phyloP scores from a whole-genome alignment of 108 stramenopile species.

The Nitzschia putrida region DNA sequence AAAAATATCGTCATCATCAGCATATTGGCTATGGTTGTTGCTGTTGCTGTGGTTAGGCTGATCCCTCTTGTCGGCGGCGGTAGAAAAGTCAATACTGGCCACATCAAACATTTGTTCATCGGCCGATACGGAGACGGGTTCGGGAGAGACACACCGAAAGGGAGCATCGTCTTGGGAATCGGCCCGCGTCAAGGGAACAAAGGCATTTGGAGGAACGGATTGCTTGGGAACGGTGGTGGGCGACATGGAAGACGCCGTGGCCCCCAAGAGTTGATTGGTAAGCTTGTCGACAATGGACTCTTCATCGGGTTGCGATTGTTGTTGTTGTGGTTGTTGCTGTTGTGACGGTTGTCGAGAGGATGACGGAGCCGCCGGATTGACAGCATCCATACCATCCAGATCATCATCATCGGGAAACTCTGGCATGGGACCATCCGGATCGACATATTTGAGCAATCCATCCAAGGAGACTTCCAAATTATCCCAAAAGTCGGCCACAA shows the following conservation, averaged over 20 bases:
- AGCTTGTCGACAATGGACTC: conserved; percentile 1
- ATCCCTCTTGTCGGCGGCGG: not conserved
- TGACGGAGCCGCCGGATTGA: too few species aligned
- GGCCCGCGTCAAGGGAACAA: not conserved
- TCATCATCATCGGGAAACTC: too few species aligned
- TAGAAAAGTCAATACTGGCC: conserved; percentile 5
- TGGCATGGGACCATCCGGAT: too few species aligned
- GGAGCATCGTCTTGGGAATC: not conserved
- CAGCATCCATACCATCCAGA: too few species aligned
- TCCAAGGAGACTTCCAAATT: conserved; percentile 42
- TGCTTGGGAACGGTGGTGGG: not conserved
- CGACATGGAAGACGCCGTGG: too few species aligned
- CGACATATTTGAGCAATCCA: conserved; percentile 23
- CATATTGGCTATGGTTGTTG: not conserved
- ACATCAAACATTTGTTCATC: conserved; percentile 13
- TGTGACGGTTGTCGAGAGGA: not conserved
- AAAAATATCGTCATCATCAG: conserved; percentile 19
- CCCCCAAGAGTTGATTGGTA: not conserved
- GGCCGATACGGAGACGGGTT: not conserved
- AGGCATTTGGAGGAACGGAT: not conserved
- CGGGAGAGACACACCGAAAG: conserved; percentile 19
- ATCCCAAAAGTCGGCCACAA: conserved; percentile 40
- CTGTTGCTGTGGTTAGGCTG: not conserved
- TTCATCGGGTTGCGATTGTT: not conserved
- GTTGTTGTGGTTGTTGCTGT: too few species aligned